Evolutionary conservation across 1,284 basidiomycete species (phyloP), one percentile per base, ranked within the genome.

Genomic region (Coniferiporia sulphurascens): DNA sequence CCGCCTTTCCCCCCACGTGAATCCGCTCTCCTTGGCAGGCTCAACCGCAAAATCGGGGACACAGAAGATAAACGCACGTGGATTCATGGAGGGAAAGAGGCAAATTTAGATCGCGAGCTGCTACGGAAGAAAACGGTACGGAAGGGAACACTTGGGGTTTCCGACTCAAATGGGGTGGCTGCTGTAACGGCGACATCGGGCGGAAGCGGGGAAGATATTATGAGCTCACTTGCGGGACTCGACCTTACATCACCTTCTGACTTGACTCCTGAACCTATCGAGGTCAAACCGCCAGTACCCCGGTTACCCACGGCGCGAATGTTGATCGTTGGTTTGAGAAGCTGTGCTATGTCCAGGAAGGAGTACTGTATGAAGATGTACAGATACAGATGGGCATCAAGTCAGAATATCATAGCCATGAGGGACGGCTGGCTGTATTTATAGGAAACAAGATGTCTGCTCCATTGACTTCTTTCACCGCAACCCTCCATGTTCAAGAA

Each of bases 311-410:
- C 13, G 88, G 83, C 13, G 81, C 86, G 17, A 85, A 86, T 66
- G 79, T 95, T 48, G 91, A 94, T 57, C 88, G 90, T 67, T 95
- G 93, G 91, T 91, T 93, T 67, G 87, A 93, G 65, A 91, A 94
- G 63, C 79, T 98, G 35, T 86, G 83, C 1, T 93, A 88, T 71
- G 79, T 76, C 36, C 73, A 81, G 21, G 96, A 99, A 65, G 97
- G 97, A 50, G 87, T 99, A 22, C 81, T 99, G 15, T 99, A 93
- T 73, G 97, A 99, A 72, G 97, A 99, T 68, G 84, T 91, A 13
- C 92, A 96, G 73, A 83, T 99, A 38, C 96, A 98, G 71, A 87
- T 99, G 63, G 97, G 96, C 32, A 74, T 99, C 77, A 99, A 99
- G 76, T 93, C 94, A 50, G 89, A 95, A 68, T 99, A 93, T 71